Percentiles rank a stretch among this genome's conserved stretches.
phyloP scores from a whole-genome alignment of 805 yeast genomes.

The Starmerella geochares region DNA sequence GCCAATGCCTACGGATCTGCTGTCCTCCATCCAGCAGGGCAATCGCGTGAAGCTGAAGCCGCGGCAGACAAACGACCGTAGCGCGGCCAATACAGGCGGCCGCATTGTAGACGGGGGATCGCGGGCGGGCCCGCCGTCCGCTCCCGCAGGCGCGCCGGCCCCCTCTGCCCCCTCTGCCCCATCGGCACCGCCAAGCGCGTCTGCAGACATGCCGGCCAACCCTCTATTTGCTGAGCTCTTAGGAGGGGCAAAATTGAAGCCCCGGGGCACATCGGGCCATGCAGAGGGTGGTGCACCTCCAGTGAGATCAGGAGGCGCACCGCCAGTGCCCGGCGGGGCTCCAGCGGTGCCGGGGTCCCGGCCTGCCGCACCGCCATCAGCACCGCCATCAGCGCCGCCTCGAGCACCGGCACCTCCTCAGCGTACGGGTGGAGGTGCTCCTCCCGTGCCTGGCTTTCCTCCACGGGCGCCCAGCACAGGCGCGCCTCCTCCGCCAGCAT shows the following conservation, averaged over 20 bases:
- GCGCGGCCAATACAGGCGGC: constrained; percentile 46
- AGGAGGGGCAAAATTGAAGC: constrained; percentile 17
- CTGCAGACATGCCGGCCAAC: constrained; percentile 19
- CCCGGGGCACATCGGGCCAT: constrained; percentile 9
- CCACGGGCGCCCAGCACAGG: constrained; percentile 14
- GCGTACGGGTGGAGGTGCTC: constrained; percentile 21
- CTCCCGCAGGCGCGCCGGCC: constrained; percentile 11
- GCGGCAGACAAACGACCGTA: constrained; percentile 56
- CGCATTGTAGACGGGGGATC: constrained; percentile 28
- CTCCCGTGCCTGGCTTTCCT: constrained; percentile 9
- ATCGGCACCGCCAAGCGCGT: constrained; percentile 10
- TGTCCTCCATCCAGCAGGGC: constrained; percentile 78
- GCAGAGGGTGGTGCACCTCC: background rate
- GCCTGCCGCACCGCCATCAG: constrained; percentile 23
- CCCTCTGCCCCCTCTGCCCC: constrained; percentile 3
- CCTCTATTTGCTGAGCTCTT: constrained; percentile 21
- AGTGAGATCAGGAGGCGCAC: background rate
- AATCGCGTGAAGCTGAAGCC: constrained; percentile 40
- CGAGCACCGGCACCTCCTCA: constrained; percentile 15
- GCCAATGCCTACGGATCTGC: constrained; percentile 35
- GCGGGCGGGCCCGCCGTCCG: background rate
- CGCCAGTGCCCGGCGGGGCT: constrained; percentile 3
- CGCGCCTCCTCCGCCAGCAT: constrained; percentile 8
- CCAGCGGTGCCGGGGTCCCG: constrained; percentile 19
- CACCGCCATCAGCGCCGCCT: background rate